Evolutionary conservation across 352 stramenopile species (phyloP).

Genomic region (Globisporangium polare): DNA sequence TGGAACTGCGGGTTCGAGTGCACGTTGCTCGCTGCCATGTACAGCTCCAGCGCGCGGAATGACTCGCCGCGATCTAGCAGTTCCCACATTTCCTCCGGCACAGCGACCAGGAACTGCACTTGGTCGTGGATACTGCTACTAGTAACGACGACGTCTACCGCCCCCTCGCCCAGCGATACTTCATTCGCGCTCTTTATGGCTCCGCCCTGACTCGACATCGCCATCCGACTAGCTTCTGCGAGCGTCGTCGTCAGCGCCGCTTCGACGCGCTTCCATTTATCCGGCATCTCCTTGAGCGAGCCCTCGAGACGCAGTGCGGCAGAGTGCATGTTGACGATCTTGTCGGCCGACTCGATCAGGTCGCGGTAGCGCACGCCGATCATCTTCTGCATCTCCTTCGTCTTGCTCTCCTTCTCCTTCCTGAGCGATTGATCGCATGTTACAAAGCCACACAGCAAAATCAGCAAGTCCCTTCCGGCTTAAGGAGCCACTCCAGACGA

Average conservation of each 20-base stretch:
- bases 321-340: constrained; percentile 92
- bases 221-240: constrained; percentile 17
- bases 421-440: constrained; percentile 18
- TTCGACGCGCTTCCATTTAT: constrained; percentile 76
- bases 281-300: constrained; percentile 81
- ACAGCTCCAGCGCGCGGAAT: constrained; percentile 45
- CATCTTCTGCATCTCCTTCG: constrained; percentile 91
- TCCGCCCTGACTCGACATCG: constrained; percentile 2
- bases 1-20: constrained; percentile 21
- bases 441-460: background rate
- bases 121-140: constrained; percentile 19
- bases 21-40: constrained; percentile 32
- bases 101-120: constrained; percentile 51
- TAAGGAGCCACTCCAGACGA: background rate
- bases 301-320: constrained; percentile 73
- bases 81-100: constrained; percentile 68
- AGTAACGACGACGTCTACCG: background rate
- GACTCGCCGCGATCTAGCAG: constrained; percentile 59
- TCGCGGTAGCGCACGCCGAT: constrained; percentile 91
- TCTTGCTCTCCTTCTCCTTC: constrained; percentile 85
- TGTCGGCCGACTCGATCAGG: constrained; percentile 91
- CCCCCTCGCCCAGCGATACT: background rate
- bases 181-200: background rate
- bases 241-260: constrained; percentile 30
- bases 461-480: background rate